Evolutionary conservation across 2,329 filamentous ascomycete genomes (phyloP), one percentile per base, ranked within the genome.

Genomic region (Teratosphaeria epicoccoides): DNA sequence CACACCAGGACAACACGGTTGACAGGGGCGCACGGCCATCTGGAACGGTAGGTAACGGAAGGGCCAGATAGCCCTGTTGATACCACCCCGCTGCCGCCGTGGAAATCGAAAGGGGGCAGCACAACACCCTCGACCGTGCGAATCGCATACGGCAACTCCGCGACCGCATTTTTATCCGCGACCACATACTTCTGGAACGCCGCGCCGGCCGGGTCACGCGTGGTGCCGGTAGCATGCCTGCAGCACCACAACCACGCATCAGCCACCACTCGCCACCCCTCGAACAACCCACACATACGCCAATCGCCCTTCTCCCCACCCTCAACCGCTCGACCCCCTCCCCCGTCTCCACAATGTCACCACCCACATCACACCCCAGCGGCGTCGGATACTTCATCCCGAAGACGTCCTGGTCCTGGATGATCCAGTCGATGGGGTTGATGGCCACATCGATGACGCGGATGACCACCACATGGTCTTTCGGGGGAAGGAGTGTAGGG

Each of bases 261-360:
- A n/a, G n/a, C n/a, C n/a, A n/a, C n/a, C n/a, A 28, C 9, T 7
- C 26, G 9, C 26, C 26, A 28, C 2, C 26, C 26, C 26, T 6
- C 26, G 12, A 28, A 10, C 6, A 44, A 44, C 10, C 2, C 10
- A 44, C 20, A 55, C 63, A 28, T 55, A 65, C 63, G 61, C 73
- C n/a, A 24, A 72, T 61, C 4, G 76, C 73, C 24, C 73, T 68
- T 52, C 74, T 69, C 2, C 74, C 74, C 20, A 69, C 66, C 50
- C 70, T 65, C 57, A 75, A 70, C 9, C 72, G 66, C 6, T 68
- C 68, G 4, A 77, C 73, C 6, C 63, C 64, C n/a, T 68, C 62
- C 2, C 74, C 75, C 6, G 76, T 65, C 55, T 74, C 71, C 23
- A 71, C 58, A 2, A 76, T 66, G 56, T 73, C 69, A 11, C 74